Base-by-base conservation (phyloP, 192 early-diverging fungal species). In the Backusella westeae region DNA sequence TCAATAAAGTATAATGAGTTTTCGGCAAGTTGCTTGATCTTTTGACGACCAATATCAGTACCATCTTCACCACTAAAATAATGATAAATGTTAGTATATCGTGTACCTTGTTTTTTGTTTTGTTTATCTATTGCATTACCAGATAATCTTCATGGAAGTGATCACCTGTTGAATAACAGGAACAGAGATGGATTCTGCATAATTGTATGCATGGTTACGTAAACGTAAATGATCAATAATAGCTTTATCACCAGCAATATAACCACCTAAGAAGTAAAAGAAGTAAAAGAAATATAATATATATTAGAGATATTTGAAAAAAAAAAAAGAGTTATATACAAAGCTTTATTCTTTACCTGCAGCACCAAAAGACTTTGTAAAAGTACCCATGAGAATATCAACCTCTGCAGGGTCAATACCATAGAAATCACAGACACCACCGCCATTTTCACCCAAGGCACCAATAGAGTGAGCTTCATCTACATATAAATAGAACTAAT, bases 391-490 rank as follows among this genome's bases (percentile, higher is more conserved):
- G 29, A 96, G 84, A 69, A 98, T 90, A 79, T 99, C 97, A 32
- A 98, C 90, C 26, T 96, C 89, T 71, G 84, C 86, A 34, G 96
- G 96, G 76, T 97, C 94, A 15, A 98, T 87, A 71, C 92, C 93
- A 85, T 92, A 97, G 83, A 96, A 96, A 87, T 98, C 98, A 86
- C 96, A 98, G 42, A 98, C 91, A 67, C 96, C 96, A 67, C 97
- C 91, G 49, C 98, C 96, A 74, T 94, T 92, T 78, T 94, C 92
- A 69, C 98, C 97, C 79, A 98, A 83, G 26, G 96, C 97, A 65
- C 97, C 96, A 73, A 99, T 92, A 39, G 95, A 96, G 80, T 99
- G 97, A 19, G 98, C 98, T 84, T 99, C 97, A 83, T 99, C 96
- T 7, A 99, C 89, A 85, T 97, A 98, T 56, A 98, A 83, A 85